Evolutionary conservation across 164 flowering plant species (phyloP).

Genomic region (Nelumbo lutea): DNA sequence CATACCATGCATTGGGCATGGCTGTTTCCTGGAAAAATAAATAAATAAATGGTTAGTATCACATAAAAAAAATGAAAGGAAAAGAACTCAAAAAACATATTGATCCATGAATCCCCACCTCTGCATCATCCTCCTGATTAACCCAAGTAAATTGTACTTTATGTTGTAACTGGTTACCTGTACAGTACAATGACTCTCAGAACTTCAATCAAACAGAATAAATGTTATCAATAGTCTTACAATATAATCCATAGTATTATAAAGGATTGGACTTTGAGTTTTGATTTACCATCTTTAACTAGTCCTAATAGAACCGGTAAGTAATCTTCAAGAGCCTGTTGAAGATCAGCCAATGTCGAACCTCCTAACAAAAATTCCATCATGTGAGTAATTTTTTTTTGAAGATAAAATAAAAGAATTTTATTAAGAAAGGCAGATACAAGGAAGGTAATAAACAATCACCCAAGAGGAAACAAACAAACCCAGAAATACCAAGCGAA

Average conservation of each 20-base stretch:
- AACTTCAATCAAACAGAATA: background rate
- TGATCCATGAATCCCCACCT: slow-evolving; percentile 38
- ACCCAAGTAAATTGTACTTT: slow-evolving; percentile 83
- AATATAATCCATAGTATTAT: background rate
- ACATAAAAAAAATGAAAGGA: background rate
- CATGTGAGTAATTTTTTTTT: background rate
- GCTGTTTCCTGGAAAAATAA: slow-evolving; percentile 69
- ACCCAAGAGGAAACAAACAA: too few species aligned
- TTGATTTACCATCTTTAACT: slow-evolving; percentile 58
- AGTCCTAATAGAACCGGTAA: slow-evolving; percentile 77
- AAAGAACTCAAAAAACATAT: background rate
- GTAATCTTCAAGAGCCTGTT: slow-evolving; percentile 77
- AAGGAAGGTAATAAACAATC: too few species aligned
- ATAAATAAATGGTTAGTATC: background rate
- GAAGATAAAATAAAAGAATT: too few species aligned
- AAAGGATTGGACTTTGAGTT: background rate
- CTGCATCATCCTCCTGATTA: slow-evolving; percentile 88
- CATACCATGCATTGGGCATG: slow-evolving; percentile 88
- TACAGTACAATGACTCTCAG: slow-evolving; percentile 14
- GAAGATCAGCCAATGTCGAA: slow-evolving; percentile 73
- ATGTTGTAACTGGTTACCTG: slow-evolving; percentile 78
- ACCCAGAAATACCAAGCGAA: too few species aligned
- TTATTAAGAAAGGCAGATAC: too few species aligned
- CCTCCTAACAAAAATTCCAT: slow-evolving; percentile 39
- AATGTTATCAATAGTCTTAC: background rate